Base-by-base conservation (phyloP, 108 stramenopile genomes). In the Pseudonitzschia delicatissima region DNA sequence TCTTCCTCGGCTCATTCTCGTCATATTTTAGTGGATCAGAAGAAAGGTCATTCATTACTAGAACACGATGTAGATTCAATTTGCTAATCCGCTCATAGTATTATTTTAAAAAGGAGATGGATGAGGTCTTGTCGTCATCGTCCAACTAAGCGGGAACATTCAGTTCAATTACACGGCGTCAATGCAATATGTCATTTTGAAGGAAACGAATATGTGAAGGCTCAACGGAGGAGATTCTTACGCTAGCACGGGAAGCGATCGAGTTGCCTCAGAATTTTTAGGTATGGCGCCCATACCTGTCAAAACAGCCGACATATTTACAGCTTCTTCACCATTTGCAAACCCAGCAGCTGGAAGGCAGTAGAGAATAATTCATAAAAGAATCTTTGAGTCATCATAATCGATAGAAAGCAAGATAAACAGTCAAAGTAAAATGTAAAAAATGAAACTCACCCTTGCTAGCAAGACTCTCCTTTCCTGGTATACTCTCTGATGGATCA, bases 231-330 rank as follows among this genome's bases (percentile, higher is more conserved):
- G n/a, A n/a, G n/a, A n/a, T n/a, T n/a, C 9, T 28, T 55, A 55
- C 13, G 53, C 53, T 27, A 55, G n/a, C 31, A 55, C 53, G 3
- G 53, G 53, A 32, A 27, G 53, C 13, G 53, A n/a, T 31, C 53
- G 53, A 23, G 31, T 21, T 8, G 48, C 28, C 7, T 55, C 53
- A 8, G 53, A 18, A 17, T 34, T 55, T 29, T 55, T 55, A 12
- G 53, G 31, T 33, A 82, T 66, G 23, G 67, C 62, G 4, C 83
- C 83, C 83, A 84, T 79, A 1, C 83, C 83, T 4, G 66, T 73
- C 66, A 84, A 57, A 12, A 84, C 75, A 5, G 76, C 72, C 5
- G 83, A 73, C 74, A 79, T 76, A 51, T 81, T 72, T 1, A 64
- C 71, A 42, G 64, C 58, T 47, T 82, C 72, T 39, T 82, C 73